Conservation (phyloP, 129 eudicot genomes). For the Pittosporum tobira region DNA sequence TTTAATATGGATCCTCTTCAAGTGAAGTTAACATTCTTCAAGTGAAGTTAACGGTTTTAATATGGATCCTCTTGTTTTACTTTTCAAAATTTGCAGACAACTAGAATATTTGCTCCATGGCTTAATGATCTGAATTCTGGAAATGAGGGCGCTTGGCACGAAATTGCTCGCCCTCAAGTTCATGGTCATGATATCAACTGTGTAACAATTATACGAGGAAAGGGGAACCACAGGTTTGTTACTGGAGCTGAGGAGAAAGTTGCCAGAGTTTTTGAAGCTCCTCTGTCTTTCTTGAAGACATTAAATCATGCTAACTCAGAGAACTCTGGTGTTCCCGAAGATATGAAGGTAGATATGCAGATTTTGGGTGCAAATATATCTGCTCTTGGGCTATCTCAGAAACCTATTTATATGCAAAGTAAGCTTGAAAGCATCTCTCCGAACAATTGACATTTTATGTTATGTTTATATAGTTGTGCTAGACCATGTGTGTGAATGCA, state of each 20-base stretch:
- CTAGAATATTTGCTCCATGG: constrained; percentile 84
- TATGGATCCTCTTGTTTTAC: not conserved
- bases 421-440: constrained; percentile 13
- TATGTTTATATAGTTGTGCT: too few relatives aligned
- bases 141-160: constrained; percentile 58
- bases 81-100: constrained; percentile 45
- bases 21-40: not conserved
- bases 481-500: too few relatives aligned
- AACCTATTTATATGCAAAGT: constrained; percentile 84
- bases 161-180: constrained; percentile 97
- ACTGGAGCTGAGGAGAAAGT: constrained; percentile 99
- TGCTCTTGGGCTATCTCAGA: constrained; percentile 95
- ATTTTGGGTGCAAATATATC: constrained; percentile 98
- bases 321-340: constrained; percentile 33
- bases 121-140: constrained; percentile 20
- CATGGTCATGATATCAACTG: constrained; percentile 95
- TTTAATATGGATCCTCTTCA: not conserved
- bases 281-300: constrained; percentile 78
- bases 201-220: constrained; percentile 66
- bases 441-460: too few relatives aligned
- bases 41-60: not conserved
- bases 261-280: constrained; percentile 96
- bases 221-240: constrained; percentile 82
- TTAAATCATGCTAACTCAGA: constrained; percentile 49
- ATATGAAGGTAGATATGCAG: constrained; percentile 55